Evolutionary conservation across 352 stramenopile genomes (phyloP), one percentile per base, ranked within the genome.

Genomic region (Pythium rhizo-oryzae): DNA sequence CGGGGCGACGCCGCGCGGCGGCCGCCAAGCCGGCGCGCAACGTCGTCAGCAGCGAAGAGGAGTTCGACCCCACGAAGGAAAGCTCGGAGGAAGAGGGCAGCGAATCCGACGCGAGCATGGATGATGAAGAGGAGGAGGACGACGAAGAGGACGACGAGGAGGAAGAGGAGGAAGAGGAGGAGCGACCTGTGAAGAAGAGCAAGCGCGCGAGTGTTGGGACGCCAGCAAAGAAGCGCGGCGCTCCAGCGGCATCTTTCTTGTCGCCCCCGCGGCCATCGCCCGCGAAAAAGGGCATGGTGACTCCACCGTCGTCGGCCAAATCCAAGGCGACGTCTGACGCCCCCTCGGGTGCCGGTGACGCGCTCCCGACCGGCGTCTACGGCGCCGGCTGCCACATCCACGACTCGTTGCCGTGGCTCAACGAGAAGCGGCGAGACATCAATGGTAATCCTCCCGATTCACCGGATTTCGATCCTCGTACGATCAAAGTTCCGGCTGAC

Each of bases 381-480:
- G 81, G 87, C 51, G 67, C 82, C 63, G 84, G 84, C 13, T 87
- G 74, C 30, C 85, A 93, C 67, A 86, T 90, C 35, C 97, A 99
- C 74, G 94, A 99, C 74, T 91, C 91, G 21, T 78, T 98, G 8
- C 43, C 76, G 35, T 99, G 97, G 82, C 78, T 99, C 19, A 79
- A 91, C 59, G 75, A 87, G 16, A 84, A 90, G 28, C 92, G 93
- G 7, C 78, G 80, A n/a, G 98, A 99, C 72, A 84, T 84, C 9
- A 85, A 97, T 54, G 86, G 87, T 11, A 91, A 96, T 51, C 56
- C 74, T 9, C 78, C 84, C 1, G 79, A 84, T 54, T 87, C 98
- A 47, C 85, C 96, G 0, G 76, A 96, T 13, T 99, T 97, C 70
- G 92, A 99, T 65, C 77, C 90, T 2, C 89, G 96, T 2, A 99